phyloP scores from a whole-genome alignment of 2,329 filamentous ascomycete genomes.

The Fusarium citri region DNA sequence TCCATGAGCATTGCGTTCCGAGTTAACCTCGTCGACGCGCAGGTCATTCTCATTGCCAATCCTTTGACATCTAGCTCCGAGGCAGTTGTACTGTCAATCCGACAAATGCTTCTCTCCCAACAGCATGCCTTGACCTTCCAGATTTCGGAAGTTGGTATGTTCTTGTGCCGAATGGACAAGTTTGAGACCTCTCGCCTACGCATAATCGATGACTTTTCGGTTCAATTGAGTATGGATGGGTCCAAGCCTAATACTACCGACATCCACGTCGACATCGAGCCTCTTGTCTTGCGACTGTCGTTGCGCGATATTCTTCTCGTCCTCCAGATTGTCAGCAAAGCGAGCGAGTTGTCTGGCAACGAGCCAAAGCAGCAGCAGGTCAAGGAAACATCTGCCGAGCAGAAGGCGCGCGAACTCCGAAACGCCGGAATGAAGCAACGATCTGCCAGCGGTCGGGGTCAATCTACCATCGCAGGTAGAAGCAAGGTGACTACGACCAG shows the following conservation, averaged over 20 bases:
- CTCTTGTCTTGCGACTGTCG: constrained; percentile 88
- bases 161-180: constrained; percentile 96
- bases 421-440: constrained; percentile 64
- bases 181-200: constrained; percentile 91
- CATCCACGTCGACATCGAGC: constrained; percentile 89
- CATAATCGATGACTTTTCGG: constrained; percentile 95
- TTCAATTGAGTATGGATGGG: constrained; percentile 87
- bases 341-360: constrained; percentile 83
- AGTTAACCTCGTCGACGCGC: constrained; percentile 94
- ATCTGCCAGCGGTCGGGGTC: constrained; percentile 66
- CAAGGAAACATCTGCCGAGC: constrained; percentile 57
- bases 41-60: constrained; percentile 96
- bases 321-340: constrained; percentile 90
- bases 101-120: constrained; percentile 91
- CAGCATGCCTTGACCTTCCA: constrained; percentile 96
- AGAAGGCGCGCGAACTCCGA: constrained; percentile 67
- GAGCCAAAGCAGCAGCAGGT: constrained; percentile 60
- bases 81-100: constrained; percentile 93
- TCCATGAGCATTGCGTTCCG: constrained; percentile 85
- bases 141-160: constrained; percentile 96
- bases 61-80: constrained; percentile 90
- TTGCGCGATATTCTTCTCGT: constrained; percentile 94
- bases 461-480: constrained; percentile 60
- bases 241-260: constrained; percentile 73
- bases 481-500: constrained; percentile 56